Evolutionary conservation across 495 filamentous ascomycete genomes (phyloP).

Genomic region (Lentithecium fluviatile): DNA sequence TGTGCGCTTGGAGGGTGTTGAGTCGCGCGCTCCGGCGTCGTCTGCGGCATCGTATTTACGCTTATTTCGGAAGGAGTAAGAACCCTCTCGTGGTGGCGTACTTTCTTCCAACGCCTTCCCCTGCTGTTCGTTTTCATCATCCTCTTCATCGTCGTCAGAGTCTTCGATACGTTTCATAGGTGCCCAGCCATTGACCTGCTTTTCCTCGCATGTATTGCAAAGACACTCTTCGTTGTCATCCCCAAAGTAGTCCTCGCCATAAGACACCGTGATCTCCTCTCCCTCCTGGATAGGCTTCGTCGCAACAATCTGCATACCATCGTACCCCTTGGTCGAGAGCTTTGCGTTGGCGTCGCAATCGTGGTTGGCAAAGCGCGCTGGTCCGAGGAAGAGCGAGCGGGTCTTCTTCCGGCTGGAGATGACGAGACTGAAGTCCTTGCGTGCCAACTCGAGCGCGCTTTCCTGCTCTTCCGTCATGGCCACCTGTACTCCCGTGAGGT

Average conservation of each 20-base stretch:
- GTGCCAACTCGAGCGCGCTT: slow-evolving; percentile 67
- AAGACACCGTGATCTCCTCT: slow-evolving; percentile 93
- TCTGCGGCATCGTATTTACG: slow-evolving; percentile 24
- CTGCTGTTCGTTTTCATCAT: slow-evolving; percentile 16
- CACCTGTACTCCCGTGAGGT: slow-evolving; percentile 84
- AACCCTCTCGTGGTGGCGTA: slow-evolving; percentile 2
- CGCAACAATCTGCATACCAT: slow-evolving; percentile 85
- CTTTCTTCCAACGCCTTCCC: slow-evolving; percentile 1
- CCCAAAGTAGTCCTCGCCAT: slow-evolving; percentile 95
- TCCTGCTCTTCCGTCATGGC: slow-evolving; percentile 89
- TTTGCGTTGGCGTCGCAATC: slow-evolving; percentile 92
- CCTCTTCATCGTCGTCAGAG: slow-evolving; percentile 29
- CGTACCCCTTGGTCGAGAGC: slow-evolving; percentile 73
- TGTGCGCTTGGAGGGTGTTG: slow-evolving; percentile 13
- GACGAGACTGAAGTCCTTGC: slow-evolving; percentile 94
- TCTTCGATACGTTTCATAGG: slow-evolving; percentile 23
- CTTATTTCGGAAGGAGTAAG: slow-evolving; percentile 36
- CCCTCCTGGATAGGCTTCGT: slow-evolving; percentile 76
- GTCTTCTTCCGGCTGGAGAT: slow-evolving; percentile 87
- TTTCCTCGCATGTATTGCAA: slow-evolving; percentile 81
- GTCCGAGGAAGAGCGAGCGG: slow-evolving; percentile 86
- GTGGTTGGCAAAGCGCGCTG: slow-evolving; percentile 94
- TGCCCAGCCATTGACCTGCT: slow-evolving; percentile 77
- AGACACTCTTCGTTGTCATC: slow-evolving; percentile 93
- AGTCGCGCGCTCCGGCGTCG: not conserved